Conservation (phyloP, 179 eudicot genomes). For the Vitellaria paradoxa region DNA sequence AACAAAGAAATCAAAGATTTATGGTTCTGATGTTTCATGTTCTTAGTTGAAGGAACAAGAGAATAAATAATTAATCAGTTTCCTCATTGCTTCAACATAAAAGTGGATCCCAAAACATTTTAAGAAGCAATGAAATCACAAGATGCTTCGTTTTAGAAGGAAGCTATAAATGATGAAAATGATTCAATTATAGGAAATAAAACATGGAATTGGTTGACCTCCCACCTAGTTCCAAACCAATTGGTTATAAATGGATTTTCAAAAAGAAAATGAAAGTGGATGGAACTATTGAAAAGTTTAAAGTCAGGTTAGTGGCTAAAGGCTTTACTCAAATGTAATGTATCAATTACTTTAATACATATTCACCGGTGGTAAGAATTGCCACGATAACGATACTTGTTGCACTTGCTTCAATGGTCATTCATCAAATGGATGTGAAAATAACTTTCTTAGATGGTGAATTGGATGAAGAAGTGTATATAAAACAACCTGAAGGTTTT, state of each 20-base stretch:
- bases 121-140: neutral
- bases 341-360: neutral
- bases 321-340: neutral
- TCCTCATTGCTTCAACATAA: neutral
- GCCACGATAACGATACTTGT: neutral
- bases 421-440: neutral
- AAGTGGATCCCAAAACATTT: neutral
- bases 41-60: neutral
- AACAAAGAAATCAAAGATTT: neutral
- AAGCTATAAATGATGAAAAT: neutral
- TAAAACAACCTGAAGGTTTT: too few relatives aligned
- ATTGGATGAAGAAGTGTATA: too few relatives aligned
- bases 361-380: neutral
- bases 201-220: neutral
- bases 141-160: neutral
- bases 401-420: neutral
- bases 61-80: neutral
- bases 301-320: too few relatives aligned
- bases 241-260: too few relatives aligned
- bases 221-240: neutral
- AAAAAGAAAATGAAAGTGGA: too few relatives aligned
- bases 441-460: too few relatives aligned
- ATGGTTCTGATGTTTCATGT: neutral
- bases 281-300: too few relatives aligned
- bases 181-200: neutral